Conservation (phyloP, 2,329 filamentous ascomycete genomes). For the Hypoxylon sp. region DNA sequence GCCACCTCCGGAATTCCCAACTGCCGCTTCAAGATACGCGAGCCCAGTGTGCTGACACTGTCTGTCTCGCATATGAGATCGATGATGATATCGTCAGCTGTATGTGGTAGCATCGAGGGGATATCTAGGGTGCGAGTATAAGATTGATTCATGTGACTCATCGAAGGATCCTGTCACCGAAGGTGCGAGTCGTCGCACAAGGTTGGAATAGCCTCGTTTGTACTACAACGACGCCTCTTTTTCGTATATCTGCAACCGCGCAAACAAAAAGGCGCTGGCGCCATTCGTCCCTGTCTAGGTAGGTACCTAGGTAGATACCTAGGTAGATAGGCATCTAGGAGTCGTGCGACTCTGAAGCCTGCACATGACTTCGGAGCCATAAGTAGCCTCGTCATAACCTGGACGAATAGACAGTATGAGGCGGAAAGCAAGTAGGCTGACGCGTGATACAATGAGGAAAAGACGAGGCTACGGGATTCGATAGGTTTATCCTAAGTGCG, state of each 20-base stretch:
- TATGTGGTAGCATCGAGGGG: conserved; percentile 10
- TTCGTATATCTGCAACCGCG: neutral
- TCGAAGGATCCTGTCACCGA: conserved; percentile 3
- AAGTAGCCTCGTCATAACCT: conserved; percentile 29
- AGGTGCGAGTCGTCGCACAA: conserved; percentile 13
- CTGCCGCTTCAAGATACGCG: conserved; percentile 4
- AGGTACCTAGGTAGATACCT: too few relatives aligned
- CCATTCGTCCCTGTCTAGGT: too few relatives aligned
- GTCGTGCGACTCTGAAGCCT: conserved; percentile 18
- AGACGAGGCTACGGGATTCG: conserved; percentile 11
- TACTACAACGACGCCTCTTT: conserved; percentile 11
- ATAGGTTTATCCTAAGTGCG: conserved; percentile 24
- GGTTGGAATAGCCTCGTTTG: conserved; percentile 9
- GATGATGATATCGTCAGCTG: conserved; percentile 8
- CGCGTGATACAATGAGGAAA: conserved; percentile 27
- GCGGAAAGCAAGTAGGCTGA: conserved; percentile 25
- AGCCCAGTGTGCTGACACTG: conserved; percentile 36
- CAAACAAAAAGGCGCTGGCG: too few relatives aligned
- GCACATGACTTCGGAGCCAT: conserved; percentile 3
- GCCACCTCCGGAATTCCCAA: conserved; percentile 36
- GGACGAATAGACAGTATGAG: conserved; percentile 17
- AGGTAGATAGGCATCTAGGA: conserved; percentile 1
- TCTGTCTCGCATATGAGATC: conserved; percentile 8
- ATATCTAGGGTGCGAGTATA: conserved; percentile 15
- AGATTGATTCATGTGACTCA: conserved; percentile 30